Percentiles rank a stretch among this genome's conserved stretches.
phyloP scores from a whole-genome alignment of 352 stramenopile species.

The Globisporangium emineosum region DNA sequence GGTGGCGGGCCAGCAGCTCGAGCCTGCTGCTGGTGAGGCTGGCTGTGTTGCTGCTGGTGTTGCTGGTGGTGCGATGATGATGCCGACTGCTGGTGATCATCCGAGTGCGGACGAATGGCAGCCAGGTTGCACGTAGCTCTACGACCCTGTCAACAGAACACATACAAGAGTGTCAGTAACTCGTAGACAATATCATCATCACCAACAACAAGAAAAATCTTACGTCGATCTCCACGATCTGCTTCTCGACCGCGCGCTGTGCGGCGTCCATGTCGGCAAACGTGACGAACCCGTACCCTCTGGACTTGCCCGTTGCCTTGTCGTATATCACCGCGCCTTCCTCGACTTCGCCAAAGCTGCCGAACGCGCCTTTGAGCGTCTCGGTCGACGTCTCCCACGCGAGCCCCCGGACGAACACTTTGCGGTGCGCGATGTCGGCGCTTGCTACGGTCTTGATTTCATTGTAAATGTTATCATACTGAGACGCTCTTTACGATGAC shows the following conservation, averaged over 20 bases:
- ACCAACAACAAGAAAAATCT: constrained; percentile 13
- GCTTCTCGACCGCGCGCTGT: constrained; percentile 39
- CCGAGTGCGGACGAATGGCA: constrained; percentile 34
- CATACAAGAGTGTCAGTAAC: neutral
- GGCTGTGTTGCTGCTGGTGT: constrained; percentile 4
- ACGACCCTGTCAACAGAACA: constrained; percentile 24
- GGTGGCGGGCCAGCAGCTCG: neutral
- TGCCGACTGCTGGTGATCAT: constrained; percentile 33
- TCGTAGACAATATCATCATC: neutral
- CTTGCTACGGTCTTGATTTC: constrained; percentile 58
- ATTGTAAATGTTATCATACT: constrained; percentile 55
- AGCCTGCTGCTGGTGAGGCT: constrained; percentile 9
- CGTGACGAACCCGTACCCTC: constrained; percentile 63
- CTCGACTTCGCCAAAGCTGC: constrained; percentile 54
- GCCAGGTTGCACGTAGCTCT: constrained; percentile 50
- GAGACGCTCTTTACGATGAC: constrained; percentile 36
- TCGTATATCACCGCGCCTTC: constrained; percentile 61
- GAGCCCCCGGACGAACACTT: constrained; percentile 69
- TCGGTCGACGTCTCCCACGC: constrained; percentile 56
- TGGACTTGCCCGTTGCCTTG: constrained; percentile 57
- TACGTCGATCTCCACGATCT: constrained; percentile 60
- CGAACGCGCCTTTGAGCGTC: constrained; percentile 43
- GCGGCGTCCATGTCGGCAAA: constrained; percentile 65
- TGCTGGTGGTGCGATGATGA: constrained; percentile 20
- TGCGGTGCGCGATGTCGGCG: constrained; percentile 54